Base-by-base conservation (phyloP, 305 asterid species). In the Rubia tinctorum region DNA sequence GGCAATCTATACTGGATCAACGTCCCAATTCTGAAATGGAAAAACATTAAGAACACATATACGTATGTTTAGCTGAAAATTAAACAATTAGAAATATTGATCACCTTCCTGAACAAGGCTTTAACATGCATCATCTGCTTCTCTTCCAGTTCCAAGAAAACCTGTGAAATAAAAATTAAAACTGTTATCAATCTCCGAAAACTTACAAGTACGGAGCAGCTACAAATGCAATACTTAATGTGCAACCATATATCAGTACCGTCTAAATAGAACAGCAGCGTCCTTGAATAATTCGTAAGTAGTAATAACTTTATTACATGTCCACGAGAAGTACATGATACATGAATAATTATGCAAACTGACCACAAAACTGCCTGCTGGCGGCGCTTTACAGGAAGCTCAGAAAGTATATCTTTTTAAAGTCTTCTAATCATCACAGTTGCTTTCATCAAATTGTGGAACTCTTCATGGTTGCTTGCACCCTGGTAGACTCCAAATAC, bases 381-480 rank as follows among this genome's bases (percentile, higher is more conserved):
- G 83, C 99, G 89, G 71, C 99, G 96, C 77, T 95, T 95, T 82
- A 82, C 83, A 27, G 99, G 99, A 76, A 95, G 96, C 88, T 95
- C 93, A 59, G 92, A 60, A 72, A 95, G 98, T 77, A 95, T 98
- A 81, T 95, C 99, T 80, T 91, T 95, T 86, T 95, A 92, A 40
- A 95, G 95, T 72, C 99, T 88, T 53, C 98, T 93, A 79, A 95
- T 89, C 99, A 95, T 92, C 75, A 89, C 79, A 23, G 97, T 95
- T 69, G 97, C 91, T 86, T 95, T 95, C 86, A 95, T 92, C 85
- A 95, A 83, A 84, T 89, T 92, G 83, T 95, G 98, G 82, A 95
- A 88, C 93, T 92, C 99, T 75, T 95, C 99, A 58, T 86, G 98
- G 82, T 95, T 95, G 79, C 98, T 92, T 78, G 99, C 97, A 81